phyloP scores from a whole-genome alignment of 345 rosid genomes.

The Eucalyptus leucophloia region DNA sequence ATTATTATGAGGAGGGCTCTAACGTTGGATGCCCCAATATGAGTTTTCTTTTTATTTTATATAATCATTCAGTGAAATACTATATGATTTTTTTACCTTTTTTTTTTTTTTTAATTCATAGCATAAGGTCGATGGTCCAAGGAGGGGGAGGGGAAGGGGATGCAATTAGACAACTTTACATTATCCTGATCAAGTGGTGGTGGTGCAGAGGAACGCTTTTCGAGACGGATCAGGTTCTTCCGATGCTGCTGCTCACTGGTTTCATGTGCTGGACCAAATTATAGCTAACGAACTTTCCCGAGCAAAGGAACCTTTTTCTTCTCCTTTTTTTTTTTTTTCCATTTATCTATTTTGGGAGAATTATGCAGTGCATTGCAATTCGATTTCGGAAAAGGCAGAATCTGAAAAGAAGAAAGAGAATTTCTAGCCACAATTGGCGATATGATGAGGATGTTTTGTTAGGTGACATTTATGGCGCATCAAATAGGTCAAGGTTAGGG shows the following conservation, averaged over 20 bases:
- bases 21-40: background rate
- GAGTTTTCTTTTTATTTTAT: background rate
- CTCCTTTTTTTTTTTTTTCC: too few species aligned
- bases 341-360: background rate
- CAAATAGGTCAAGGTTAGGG: background rate
- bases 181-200: background rate
- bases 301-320: background rate
- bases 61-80: background rate
- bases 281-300: background rate
- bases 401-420: background rate
- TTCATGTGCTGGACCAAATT: background rate
- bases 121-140: background rate
- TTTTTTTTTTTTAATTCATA: background rate
- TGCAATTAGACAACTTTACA: background rate
- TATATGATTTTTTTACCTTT: background rate
- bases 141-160: background rate
- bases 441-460: background rate
- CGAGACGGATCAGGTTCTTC: constrained; percentile 45
- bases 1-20: background rate
- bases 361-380: background rate
- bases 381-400: background rate
- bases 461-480: background rate
- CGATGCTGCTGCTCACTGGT: background rate
- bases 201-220: constrained; percentile 23
- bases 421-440: background rate